A percentile compares a stretch with the other conserved stretches of the same genome.
These are phyloP conservation scores for Saccharomyces hybrid DNA, from an alignment of 1,139 yeast genomes.

Conservation along the genomic window DNA sequence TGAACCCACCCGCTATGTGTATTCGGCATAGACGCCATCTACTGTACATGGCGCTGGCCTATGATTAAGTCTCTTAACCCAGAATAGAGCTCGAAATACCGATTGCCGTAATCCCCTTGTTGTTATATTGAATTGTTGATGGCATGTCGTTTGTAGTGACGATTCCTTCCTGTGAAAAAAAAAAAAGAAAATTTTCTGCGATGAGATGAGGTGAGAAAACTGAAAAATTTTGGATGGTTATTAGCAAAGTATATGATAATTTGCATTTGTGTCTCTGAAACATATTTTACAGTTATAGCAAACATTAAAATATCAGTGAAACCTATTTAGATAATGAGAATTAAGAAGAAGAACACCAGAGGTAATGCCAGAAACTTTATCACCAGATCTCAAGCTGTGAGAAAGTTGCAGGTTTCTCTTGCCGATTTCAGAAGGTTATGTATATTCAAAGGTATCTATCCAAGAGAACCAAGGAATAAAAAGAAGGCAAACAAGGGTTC, in stretches of 20 bases:
- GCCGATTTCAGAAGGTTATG: constrained; percentile 98
- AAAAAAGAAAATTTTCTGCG: constrained; percentile 6
- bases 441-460: constrained; percentile 93
- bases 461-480: constrained; percentile 93
- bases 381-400: constrained; percentile 93
- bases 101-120: neutral
- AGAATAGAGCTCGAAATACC: no score
- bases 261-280: neutral
- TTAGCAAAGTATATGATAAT: neutral
- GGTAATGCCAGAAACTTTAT: constrained; percentile 92
- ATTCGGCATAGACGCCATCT: neutral
- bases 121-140: neutral
- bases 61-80: neutral
- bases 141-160: neutral
- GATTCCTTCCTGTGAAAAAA: neutral
- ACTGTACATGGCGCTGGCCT: neutral
- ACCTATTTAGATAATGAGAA: constrained; percentile 30
- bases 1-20: neutral
- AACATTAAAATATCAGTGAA: neutral
- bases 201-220: constrained; percentile 23
- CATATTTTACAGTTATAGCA: neutral
- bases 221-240: constrained; percentile 7
- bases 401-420: constrained; percentile 82
- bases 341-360: constrained; percentile 73
- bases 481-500: constrained; percentile 97